Evolutionary conservation across 352 stramenopile genomes (phyloP).

Genomic region (Phytophthora macrochlamydospora): DNA sequence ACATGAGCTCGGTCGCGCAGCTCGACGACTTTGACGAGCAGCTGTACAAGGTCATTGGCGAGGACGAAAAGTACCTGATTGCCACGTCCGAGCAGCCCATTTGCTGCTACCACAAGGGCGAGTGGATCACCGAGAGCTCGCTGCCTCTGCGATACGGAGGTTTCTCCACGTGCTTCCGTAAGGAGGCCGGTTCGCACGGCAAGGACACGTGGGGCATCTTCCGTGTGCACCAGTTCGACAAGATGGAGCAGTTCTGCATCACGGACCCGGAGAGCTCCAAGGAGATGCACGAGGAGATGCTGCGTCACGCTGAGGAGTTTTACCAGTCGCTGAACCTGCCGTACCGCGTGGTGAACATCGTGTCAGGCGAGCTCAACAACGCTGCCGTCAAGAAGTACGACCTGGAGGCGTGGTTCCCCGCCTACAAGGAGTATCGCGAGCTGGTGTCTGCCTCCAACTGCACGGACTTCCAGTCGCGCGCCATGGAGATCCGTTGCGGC

Average conservation of each 20-base stretch:
- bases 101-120: conserved; percentile 97
- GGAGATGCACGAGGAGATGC: conserved; percentile 94
- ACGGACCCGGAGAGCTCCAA: conserved; percentile 93
- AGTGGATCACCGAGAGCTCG: conserved; percentile 87
- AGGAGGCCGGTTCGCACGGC: conserved; percentile 98
- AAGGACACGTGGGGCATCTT: conserved; percentile 99
- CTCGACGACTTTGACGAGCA: conserved; percentile 99
- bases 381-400: conserved; percentile 99
- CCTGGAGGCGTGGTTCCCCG: conserved; percentile 99
- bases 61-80: conserved; percentile 99
- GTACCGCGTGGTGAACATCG: conserved; percentile 99
- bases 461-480: conserved; percentile 97
- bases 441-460: conserved; percentile 99
- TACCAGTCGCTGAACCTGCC: conserved; percentile 98
- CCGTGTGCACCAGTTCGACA: conserved; percentile 99
- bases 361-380: conserved; percentile 98
- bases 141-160: conserved; percentile 91
- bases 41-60: conserved; percentile 98
- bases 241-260: conserved; percentile 99
- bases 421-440: conserved; percentile 98
- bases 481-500: conserved; percentile 97
- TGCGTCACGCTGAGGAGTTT: conserved; percentile 95
- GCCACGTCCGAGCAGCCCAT: conserved; percentile 99
- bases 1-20: conserved; percentile 98
- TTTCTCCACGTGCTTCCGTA: conserved; percentile 99